These are phyloP conservation scores for Sordariomycetes sp. DNA, from an alignment of 2,329 filamentous ascomycete species.

Conservation along the genomic window DNA sequence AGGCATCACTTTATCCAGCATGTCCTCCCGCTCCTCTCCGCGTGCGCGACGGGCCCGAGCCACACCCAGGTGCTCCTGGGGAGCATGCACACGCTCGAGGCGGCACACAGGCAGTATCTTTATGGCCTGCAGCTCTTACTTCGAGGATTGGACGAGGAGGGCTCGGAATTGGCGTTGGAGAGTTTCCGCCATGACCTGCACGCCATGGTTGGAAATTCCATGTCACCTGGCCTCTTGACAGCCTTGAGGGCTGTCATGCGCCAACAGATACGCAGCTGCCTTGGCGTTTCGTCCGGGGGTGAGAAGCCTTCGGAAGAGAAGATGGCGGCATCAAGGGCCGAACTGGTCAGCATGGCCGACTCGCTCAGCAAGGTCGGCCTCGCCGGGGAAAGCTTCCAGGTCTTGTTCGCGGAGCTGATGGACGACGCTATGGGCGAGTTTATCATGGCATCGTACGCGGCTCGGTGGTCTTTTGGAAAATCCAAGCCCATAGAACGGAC, in stretches of 20 bases:
- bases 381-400: slow-evolving; percentile 55
- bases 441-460: slow-evolving; percentile 46
- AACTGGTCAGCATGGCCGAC: slow-evolving; percentile 41
- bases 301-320: background rate
- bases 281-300: background rate
- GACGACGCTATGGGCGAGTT: slow-evolving; percentile 51
- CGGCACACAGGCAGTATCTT: slow-evolving; percentile 42
- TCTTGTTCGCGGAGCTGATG: slow-evolving; percentile 60
- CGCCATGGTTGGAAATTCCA: slow-evolving; percentile 51
- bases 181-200: slow-evolving; percentile 50
- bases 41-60: slow-evolving; percentile 19
- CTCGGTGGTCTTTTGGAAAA: slow-evolving; percentile 37
- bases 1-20: slow-evolving; percentile 46
- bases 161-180: slow-evolving; percentile 22
- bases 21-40: slow-evolving; percentile 40
- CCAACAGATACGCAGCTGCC: slow-evolving; percentile 1
- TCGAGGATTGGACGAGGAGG: slow-evolving; percentile 26
- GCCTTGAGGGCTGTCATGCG: slow-evolving; percentile 42
- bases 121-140: slow-evolving; percentile 38
- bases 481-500: slow-evolving; percentile 3
- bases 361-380: slow-evolving; percentile 52
- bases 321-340: slow-evolving; percentile 9
- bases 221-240: slow-evolving; percentile 35
- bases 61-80: slow-evolving; percentile 32
- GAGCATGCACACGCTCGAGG: slow-evolving; percentile 44